These are phyloP conservation scores for Xylaria curta DNA, from an alignment of 495 filamentous ascomycete genomes.

Conservation along the genomic window DNA sequence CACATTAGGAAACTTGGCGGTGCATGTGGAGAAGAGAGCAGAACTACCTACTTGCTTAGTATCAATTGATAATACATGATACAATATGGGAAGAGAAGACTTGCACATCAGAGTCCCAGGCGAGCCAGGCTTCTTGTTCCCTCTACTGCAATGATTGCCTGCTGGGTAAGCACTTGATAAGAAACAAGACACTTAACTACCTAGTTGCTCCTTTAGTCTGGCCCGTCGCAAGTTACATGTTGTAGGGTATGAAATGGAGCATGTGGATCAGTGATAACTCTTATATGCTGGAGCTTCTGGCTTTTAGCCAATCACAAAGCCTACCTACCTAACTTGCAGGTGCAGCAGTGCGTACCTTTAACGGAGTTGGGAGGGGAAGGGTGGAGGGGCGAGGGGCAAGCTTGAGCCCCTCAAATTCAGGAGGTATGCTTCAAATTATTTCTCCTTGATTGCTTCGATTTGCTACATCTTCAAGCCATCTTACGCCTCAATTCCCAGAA, in stretches of 20 bases:
- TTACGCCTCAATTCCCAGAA: not conserved
- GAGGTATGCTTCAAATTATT: not conserved
- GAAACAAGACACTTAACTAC: no score
- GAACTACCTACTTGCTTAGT: no score
- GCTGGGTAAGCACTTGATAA: not conserved
- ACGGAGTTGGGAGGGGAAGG: not conserved
- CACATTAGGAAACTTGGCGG: no score
- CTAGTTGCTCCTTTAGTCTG: no score
- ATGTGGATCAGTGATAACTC: not conserved
- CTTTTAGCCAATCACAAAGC: conserved; percentile 2
- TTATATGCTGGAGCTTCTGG: not conserved
- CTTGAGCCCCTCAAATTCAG: conserved; percentile 9
- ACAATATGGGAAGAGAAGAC: not conserved
- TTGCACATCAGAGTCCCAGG: not conserved
- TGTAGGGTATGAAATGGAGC: no score
- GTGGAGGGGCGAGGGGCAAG: conserved; percentile 6
- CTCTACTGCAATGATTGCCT: not conserved
- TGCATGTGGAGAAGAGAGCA: no score
- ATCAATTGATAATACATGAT: no score
- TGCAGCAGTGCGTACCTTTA: not conserved
- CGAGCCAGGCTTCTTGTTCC: no score
- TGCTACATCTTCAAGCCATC: not conserved
- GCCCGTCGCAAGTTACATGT: no score
- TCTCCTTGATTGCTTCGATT: conserved; percentile 8
- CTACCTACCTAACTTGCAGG: not conserved